Evolutionary conservation across 1,139 yeast species (phyloP), one percentile per base, ranked within the genome.

Genomic region (Taiozyma onychis): DNA sequence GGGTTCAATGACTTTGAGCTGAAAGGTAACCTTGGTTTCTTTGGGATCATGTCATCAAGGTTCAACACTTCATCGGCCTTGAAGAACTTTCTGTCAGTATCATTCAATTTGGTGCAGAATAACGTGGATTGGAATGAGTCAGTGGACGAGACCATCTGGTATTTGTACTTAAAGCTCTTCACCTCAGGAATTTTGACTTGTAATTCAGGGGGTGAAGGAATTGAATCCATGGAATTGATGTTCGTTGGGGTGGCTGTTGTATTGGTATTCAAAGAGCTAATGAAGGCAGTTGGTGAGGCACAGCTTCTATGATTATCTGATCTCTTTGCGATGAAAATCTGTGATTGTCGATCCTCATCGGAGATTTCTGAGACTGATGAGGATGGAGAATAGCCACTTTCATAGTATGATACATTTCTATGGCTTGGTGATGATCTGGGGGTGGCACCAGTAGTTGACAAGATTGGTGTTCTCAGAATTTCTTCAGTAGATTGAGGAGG

Each of bases 201-300:
- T 34, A 78, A 62, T 53, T 77, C 82, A 2, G 80, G 79, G 13
- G 80, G 80, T 44, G 71, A 68, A 21, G 70, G 66, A 2, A 64
- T 48, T 4, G 63, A 50, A 14, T 62, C 63, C 59, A 60, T 61
- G 9, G 62, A 44, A 26, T 45, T 45, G 16, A 35, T 7, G 41
- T 21, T 22, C 13, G 18, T 21, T 14, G 21, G 21, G 14, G 21
- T 26, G 24, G 26, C 27, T 28, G 28, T 24, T n/a, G 26, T 44
- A 34, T 35, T 43, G 18, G 52, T 47, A 4, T 16, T 39, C 37
- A 44, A 45, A 3, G 52, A 53, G 8, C 50, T 41, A 43, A 51
- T 6, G 2, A 61, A 54, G 6, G 54, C 50, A 11, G 46, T 13
- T 3, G 60, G 53, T 9, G 59, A 54, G 9, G 46, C 42, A 3